Conservation (phyloP, 2,329 filamentous ascomycete genomes). For the Aspergillus tubingensis region DNA sequence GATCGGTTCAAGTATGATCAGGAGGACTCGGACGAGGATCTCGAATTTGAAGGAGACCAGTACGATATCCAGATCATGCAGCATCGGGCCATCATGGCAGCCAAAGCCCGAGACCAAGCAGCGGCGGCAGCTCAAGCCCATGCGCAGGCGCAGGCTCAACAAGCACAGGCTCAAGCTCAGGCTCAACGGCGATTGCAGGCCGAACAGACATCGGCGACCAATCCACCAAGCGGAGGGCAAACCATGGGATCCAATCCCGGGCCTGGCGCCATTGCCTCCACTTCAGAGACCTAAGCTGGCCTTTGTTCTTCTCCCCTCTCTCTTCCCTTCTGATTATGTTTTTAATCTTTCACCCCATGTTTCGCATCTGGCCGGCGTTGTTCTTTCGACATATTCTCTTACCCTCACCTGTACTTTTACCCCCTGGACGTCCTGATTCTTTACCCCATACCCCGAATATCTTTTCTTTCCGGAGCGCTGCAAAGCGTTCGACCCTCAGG, state of each 20-base stretch:
- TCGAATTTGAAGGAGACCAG: constrained; percentile 75
- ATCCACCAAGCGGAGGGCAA: constrained; percentile 25
- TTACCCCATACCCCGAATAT: constrained; percentile 11
- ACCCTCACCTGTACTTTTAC: constrained; percentile 30
- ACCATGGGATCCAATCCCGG: constrained; percentile 35
- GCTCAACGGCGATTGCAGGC: constrained; percentile 39
- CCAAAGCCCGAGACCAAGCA: constrained; percentile 45
- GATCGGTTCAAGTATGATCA: constrained; percentile 87
- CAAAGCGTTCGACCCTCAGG: constrained; percentile 21
- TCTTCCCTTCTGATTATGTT: constrained; percentile 11
- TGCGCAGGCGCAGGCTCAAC: constrained; percentile 44
- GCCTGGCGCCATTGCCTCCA: constrained; percentile 31
- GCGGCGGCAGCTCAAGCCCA: constrained; percentile 46
- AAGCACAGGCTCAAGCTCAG: constrained; percentile 43
- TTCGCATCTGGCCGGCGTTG: constrained; percentile 40
- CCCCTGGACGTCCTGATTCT: constrained; percentile 20
- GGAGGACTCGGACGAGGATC: constrained; percentile 76
- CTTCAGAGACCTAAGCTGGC: constrained; percentile 33
- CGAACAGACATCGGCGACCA: constrained; percentile 34
- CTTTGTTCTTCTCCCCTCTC: constrained; percentile 22
- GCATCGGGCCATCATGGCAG: constrained; percentile 55
- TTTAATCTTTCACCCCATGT: constrained; percentile 21
- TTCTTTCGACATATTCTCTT: constrained; percentile 21
- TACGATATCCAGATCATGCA: constrained; percentile 59
- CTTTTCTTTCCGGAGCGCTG: constrained; percentile 13